phyloP scores from a whole-genome alignment of 805 yeast genomes.

The Yueomyces sp. region DNA sequence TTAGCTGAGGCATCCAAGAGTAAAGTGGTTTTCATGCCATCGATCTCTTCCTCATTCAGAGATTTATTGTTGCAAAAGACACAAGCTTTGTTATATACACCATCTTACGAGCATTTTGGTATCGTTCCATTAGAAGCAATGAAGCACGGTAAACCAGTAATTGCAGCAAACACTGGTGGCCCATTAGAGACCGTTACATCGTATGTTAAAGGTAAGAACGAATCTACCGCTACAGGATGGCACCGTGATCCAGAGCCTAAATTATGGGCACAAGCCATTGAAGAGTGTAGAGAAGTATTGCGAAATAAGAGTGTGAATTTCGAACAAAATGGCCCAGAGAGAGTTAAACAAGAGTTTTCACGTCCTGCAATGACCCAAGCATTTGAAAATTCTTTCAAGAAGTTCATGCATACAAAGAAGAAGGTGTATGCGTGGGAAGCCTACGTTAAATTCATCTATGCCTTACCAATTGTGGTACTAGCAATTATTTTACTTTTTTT shows the following conservation, averaged over 20 bases:
- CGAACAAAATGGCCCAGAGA: constrained; percentile 19
- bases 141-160: constrained; percentile 69
- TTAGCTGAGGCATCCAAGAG: constrained; percentile 21
- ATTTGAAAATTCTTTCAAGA: constrained; percentile 25
- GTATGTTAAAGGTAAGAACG: constrained; percentile 16
- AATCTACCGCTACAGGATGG: constrained; percentile 47
- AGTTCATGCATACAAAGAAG: constrained; percentile 15
- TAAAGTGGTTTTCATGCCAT: constrained; percentile 65
- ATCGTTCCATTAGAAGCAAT: constrained; percentile 95
- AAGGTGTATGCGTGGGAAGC: constrained; percentile 21
- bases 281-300: constrained; percentile 24
- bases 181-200: constrained; percentile 62
- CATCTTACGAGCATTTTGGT: constrained; percentile 89
- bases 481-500: neutral
- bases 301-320: constrained; percentile 9
- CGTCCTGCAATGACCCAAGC: constrained; percentile 27
- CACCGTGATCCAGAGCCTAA: constrained; percentile 33
- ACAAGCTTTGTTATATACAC: constrained; percentile 68
- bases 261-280: constrained; percentile 43
- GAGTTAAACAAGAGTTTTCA: constrained; percentile 24
- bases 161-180: constrained; percentile 85
- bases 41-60: constrained; percentile 56
- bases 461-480: neutral
- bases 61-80: constrained; percentile 45
- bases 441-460: neutral